These are phyloP conservation scores for Microbotryum silenes-acaulis DNA, from an alignment of 1,284 basidiomycete species.

Conservation along the genomic window DNA sequence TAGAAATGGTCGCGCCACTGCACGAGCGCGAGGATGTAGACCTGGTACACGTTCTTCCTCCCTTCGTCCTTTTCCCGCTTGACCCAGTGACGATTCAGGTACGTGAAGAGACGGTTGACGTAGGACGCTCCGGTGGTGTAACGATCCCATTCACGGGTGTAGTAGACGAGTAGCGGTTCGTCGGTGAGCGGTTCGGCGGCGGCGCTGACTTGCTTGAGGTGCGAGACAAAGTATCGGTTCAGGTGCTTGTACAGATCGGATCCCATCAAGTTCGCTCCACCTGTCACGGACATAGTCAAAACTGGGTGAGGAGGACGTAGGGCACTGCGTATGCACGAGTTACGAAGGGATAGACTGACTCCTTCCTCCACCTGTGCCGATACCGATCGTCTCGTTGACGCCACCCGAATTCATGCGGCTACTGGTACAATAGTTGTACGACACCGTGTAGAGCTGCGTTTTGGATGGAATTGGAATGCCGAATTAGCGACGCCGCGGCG, in stretches of 20 bases:
- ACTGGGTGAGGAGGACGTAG: not conserved
- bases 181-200: constrained; percentile 73
- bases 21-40: constrained; percentile 92
- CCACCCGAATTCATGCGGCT: constrained; percentile 65
- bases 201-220: constrained; percentile 61
- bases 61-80: constrained; percentile 98
- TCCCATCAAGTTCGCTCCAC: constrained; percentile 89
- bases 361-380: constrained; percentile 20
- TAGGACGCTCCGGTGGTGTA: constrained; percentile 96
- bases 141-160: constrained; percentile 87
- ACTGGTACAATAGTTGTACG: constrained; percentile 94
- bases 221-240: constrained; percentile 70
- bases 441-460: constrained; percentile 47
- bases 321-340: not conserved
- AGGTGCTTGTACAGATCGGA: constrained; percentile 88
- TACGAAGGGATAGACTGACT: constrained; percentile 28
- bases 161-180: constrained; percentile 81
- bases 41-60: constrained; percentile 84
- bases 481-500: not conserved
- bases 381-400: constrained; percentile 46
- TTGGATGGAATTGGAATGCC: not conserved
- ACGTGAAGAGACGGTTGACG: constrained; percentile 90
- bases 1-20: constrained; percentile 96
- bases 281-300: constrained; percentile 42
- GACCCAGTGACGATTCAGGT: constrained; percentile 98